Evolutionary conservation across 176 grass and related monocot species (phyloP), one percentile per base, ranked within the genome.

Genomic region (Ensete glaucum): DNA sequence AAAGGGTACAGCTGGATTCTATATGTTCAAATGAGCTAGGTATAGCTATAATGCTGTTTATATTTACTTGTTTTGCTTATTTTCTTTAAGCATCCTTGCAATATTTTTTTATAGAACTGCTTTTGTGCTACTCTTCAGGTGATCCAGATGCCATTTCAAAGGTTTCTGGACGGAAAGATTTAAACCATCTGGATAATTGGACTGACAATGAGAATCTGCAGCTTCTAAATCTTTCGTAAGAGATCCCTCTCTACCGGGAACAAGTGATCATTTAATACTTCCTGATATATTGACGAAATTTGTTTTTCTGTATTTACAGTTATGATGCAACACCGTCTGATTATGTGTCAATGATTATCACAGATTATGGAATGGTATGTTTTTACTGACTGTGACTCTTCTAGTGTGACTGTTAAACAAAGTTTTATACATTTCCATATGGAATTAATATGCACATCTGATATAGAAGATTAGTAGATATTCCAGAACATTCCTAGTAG

Each of bases 301-400:
- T 59, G 75, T 73, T 81, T 78, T 52, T 53, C 2, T 77, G n/a
- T 69, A 9, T 72, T 88, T 67, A 72, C 78, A 91, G 86, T 50
- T 97, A 97, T 68, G 92, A 89, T 80, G 81, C 85, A 54, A 96
- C 84, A 54, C 92, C 92, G 68, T 86, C 92, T 14, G 88, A 96
- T 75, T 91, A 89, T 71, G 80, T 96, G 51, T 96, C 88, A 74
- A 78, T 91, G 88, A 80, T 89, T 70, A 86, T 96, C 77, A 96
- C 93, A 50, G 93, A 96, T 86, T 92, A 96, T 83, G 88, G 92
- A 78, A 96, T 96, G 92, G 84, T 89, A 88, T 79, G 77, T 79
- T 73, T 51, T 75, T 43, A 24, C 34, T 43, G 34, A 43, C 34
- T 43, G 34, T 43, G 34, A 43, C 34, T 43, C 34, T 43, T 43